These are phyloP conservation scores for Cystofilobasidium capitatum DNA, from an alignment of 768 basidiomycete genomes.

Conservation along the genomic window DNA sequence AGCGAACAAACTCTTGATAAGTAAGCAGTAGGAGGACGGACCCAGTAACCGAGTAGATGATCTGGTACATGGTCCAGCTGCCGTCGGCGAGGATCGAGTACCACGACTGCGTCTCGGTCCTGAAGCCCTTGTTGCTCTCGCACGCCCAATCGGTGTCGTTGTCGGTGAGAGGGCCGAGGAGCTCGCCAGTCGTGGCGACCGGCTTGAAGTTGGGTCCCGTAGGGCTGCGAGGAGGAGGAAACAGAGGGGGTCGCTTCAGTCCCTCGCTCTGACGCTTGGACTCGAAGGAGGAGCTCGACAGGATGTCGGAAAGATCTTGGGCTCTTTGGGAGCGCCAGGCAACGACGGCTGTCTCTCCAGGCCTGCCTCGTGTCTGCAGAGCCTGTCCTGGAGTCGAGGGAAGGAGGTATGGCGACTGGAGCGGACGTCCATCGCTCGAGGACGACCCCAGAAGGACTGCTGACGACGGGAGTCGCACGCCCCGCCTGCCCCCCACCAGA, in stretches of 20 bases:
- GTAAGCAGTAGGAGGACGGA: slow-evolving; percentile 42
- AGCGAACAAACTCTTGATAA: slow-evolving; percentile 24
- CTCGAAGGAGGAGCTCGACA: neutral
- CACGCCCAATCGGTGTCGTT: slow-evolving; percentile 76
- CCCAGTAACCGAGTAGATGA: slow-evolving; percentile 62
- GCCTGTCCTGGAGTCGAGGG: too few relatives aligned
- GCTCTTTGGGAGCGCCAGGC: too few relatives aligned
- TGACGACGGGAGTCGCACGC: neutral
- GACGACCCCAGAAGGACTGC: too few relatives aligned
- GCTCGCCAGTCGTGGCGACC: slow-evolving; percentile 45
- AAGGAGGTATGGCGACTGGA: too few relatives aligned
- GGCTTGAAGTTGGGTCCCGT: slow-evolving; percentile 23
- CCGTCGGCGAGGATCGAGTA: slow-evolving; percentile 78
- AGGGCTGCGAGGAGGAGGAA: neutral
- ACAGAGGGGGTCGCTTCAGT: neutral
- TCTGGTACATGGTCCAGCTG: slow-evolving; percentile 62
- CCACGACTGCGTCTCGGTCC: slow-evolving; percentile 80
- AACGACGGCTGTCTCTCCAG: too few relatives aligned
- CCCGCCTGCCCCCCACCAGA: neutral
- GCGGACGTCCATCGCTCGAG: too few relatives aligned
- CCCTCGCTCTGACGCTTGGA: too few relatives aligned
- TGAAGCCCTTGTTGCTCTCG: slow-evolving; percentile 58
- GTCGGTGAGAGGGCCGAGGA: slow-evolving; percentile 64
- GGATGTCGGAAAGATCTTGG: neutral
- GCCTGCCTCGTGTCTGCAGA: too few relatives aligned